These are phyloP conservation scores for Sphagnum fallax DNA, from an alignment of 228 moss, liverwort and hornwort species.

Conservation along the genomic window DNA sequence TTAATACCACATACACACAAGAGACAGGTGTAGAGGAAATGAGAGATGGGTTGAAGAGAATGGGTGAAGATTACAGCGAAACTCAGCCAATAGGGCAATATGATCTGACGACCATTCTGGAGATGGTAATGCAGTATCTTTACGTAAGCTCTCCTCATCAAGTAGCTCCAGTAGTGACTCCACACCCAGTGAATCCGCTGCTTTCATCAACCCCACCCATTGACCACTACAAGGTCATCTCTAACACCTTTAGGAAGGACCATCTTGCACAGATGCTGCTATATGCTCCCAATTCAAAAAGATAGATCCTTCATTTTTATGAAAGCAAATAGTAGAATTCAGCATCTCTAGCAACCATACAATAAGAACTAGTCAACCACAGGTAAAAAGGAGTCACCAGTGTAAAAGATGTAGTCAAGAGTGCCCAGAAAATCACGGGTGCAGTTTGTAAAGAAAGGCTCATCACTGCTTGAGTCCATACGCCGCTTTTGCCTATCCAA, in stretches of 20 bases:
- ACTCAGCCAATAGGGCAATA: conserved; percentile 96
- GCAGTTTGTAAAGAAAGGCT: conserved; percentile 93
- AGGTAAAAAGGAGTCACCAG: conserved; percentile 38
- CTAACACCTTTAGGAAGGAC: too few species aligned
- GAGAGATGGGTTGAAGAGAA: too few species aligned
- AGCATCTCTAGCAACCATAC: too few species aligned
- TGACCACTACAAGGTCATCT: too few species aligned
- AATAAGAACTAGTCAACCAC: too few species aligned
- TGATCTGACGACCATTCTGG: conserved; percentile 99
- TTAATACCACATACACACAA: background rate
- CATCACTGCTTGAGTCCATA: conserved; percentile 72
- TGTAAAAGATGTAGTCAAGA: conserved; percentile 97
- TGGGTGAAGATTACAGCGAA: conserved; percentile 75
- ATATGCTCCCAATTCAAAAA: too few species aligned
- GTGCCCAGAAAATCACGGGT: conserved; percentile 98
- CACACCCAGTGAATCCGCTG: conserved; percentile 91
- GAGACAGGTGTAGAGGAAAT: background rate
- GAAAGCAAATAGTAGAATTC: too few species aligned
- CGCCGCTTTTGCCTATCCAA: conserved; percentile 78
- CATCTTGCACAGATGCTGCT: too few species aligned
- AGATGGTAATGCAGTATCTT: conserved; percentile 95
- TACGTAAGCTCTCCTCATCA: conserved; percentile 95
- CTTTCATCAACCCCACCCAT: background rate
- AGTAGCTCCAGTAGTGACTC: conserved; percentile 94
- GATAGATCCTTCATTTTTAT: too few species aligned